Evolutionary conservation across 129 eudicot genomes (phyloP).

Genomic region (Pseudognaphalium luteoalbum): DNA sequence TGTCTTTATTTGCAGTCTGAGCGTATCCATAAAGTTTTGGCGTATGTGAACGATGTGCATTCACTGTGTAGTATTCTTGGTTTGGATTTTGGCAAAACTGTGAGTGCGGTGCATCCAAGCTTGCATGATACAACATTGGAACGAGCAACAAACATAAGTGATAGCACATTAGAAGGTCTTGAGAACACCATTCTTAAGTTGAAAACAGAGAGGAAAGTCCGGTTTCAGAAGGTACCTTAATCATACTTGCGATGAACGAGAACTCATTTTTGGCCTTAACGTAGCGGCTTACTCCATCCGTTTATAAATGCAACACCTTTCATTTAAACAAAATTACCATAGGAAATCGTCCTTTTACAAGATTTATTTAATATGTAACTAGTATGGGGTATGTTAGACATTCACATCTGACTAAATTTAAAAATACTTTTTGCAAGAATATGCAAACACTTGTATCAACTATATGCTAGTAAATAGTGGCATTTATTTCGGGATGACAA

Average conservation of each 20-base stretch:
- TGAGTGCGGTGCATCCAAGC: slow-evolving; percentile 76
- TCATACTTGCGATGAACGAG: too few relatives aligned
- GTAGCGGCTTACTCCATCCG: neutral
- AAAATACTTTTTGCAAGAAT: neutral
- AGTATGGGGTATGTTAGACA: neutral
- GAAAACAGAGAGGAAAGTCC: slow-evolving; percentile 64
- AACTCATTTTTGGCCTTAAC: slow-evolving; percentile 7
- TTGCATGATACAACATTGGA: slow-evolving; percentile 50
- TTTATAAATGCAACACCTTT: neutral
- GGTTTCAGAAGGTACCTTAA: slow-evolving; percentile 60
- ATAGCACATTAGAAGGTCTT: slow-evolving; percentile 62
- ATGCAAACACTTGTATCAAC: neutral
- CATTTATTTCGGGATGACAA: neutral
- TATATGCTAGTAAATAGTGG: neutral
- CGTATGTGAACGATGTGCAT: slow-evolving; percentile 71
- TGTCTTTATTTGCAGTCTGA: slow-evolving; percentile 52
- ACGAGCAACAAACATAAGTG: slow-evolving; percentile 71
- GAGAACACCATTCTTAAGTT: slow-evolving; percentile 57
- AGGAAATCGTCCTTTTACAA: neutral
- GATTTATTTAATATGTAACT: neutral
- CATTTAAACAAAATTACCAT: neutral
- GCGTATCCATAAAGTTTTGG: slow-evolving; percentile 67
- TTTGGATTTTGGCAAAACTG: slow-evolving; percentile 62
- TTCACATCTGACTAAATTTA: neutral
- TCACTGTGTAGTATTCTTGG: slow-evolving; percentile 58